Evolutionary conservation across 2,329 filamentous ascomycete genomes (phyloP), one percentile per base, ranked within the genome.

Genomic region (Penicillium sp.): DNA sequence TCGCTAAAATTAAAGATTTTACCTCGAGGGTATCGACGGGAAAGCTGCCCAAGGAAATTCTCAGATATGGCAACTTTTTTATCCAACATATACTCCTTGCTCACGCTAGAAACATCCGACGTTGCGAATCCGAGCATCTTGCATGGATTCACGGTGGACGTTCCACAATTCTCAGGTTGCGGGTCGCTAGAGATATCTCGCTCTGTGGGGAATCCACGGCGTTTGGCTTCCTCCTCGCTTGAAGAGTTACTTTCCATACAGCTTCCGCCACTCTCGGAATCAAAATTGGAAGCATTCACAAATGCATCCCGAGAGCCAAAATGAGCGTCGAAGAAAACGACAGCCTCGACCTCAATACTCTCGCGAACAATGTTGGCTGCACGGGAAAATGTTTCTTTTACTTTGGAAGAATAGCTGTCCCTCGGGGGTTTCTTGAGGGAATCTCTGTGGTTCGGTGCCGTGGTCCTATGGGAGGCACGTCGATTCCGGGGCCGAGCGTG

Each of bases 1-100:
- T 69, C 69, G 14, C 75, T 76, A 29, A 78, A 79, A 49, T 76
- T 78, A 58, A 81, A 82, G 1, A 82, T 72, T 49, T 76, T 76
- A 0, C 81, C 82, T 9, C 71, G 66, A 0, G 80, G 80, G 55
- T 83, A 79, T 1, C 76, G 70, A 13, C 73, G 73, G 1, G 82
- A 64, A 6, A 83, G 71, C 2, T 68, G 69, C 1, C 71, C 65
- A 2, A 83, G 66, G 14, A 80, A 73, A 5, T 60, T 68, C 49
- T 80, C 76, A 0, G 76, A 71, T 1, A 82, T 56, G 2, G 63
- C 61, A 10, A 65, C 56, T 5, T 64, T 54, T n/a, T 53, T 54
- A 10, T 64, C 54, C 0, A 33, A 43, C 8, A 42, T 44, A 2
- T 61, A 56, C 2, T 54, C 33, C 26, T 68, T 61, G 9, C 62